These are phyloP conservation scores for Calocybe indica DNA, from an alignment of 768 basidiomycete genomes.

Conservation along the genomic window DNA sequence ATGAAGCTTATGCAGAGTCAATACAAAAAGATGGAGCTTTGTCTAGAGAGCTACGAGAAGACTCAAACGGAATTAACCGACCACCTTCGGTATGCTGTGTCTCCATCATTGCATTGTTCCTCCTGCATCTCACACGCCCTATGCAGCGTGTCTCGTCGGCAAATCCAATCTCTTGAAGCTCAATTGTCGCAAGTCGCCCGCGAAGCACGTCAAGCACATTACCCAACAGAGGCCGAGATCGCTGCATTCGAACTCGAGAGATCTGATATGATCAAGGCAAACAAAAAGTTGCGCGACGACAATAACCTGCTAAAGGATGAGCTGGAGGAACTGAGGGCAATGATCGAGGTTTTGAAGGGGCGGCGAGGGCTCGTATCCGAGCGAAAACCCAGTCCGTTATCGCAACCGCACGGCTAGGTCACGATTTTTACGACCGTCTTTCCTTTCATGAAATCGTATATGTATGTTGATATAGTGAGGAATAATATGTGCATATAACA, in stretches of 20 bases:
- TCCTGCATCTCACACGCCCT: neutral
- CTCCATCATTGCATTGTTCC: neutral
- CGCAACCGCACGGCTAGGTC: too few species aligned
- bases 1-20: slow-evolving; percentile 49
- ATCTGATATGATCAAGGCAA: slow-evolving; percentile 37
- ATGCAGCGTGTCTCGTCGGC: slow-evolving; percentile 47
- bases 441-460: too few species aligned
- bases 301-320: slow-evolving; percentile 43
- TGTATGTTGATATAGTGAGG: too few species aligned
- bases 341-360: slow-evolving; percentile 63
- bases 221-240: slow-evolving; percentile 33
- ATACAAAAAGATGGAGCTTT: slow-evolving; percentile 62
- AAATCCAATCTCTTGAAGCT: slow-evolving; percentile 59
- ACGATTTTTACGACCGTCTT: too few species aligned
- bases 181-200: slow-evolving; percentile 38
- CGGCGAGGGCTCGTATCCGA: slow-evolving; percentile 36
- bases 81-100: slow-evolving; percentile 44
- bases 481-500: too few species aligned
- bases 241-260: slow-evolving; percentile 42
- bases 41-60: slow-evolving; percentile 52
- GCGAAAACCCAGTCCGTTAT: slow-evolving; percentile 34
- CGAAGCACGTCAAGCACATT: slow-evolving; percentile 21
- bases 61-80: slow-evolving; percentile 51
- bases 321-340: slow-evolving; percentile 59
- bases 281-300: slow-evolving; percentile 49